Percentiles rank a stretch among this genome's conserved stretches.
Evolutionary conservation across 371 early-diverging fungal genomes (phyloP).

Genomic region (Scutellospora calospora): DNA sequence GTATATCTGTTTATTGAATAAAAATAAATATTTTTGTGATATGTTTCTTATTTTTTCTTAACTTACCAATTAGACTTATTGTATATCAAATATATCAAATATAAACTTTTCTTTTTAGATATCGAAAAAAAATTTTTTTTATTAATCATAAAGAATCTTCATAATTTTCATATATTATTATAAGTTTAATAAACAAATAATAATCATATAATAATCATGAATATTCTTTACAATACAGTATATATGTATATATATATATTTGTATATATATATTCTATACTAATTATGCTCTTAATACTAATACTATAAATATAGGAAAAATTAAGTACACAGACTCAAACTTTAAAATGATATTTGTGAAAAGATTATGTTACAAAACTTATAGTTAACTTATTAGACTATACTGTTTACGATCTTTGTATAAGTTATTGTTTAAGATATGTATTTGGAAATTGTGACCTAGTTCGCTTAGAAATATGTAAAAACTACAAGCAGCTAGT

Average conservation of each 20-base stretch:
- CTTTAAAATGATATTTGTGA: neutral
- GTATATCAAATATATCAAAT: no score
- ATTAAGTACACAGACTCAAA: neutral
- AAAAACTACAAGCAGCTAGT: neutral
- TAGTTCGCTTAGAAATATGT: neutral
- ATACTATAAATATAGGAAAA: neutral
- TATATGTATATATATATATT: neutral
- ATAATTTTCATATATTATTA: no score
- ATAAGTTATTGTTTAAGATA: neutral
- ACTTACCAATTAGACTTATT: no score
- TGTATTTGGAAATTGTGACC: neutral
- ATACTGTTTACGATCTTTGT: neutral
- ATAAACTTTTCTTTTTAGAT: no score
- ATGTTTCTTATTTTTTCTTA: no score
- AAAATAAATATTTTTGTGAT: no score
- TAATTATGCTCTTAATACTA: neutral
- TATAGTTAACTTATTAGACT: neutral
- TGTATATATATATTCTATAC: neutral
- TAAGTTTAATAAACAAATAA: no score
- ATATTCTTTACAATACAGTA: no score
- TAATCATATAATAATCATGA: no score
- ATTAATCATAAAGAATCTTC: no score
- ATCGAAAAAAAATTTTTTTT: no score
- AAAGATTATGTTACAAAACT: neutral
- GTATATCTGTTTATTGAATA: no score